Evolutionary conservation across 139 green algal species (phyloP).

Genomic region (Nannochloris sp.): DNA sequence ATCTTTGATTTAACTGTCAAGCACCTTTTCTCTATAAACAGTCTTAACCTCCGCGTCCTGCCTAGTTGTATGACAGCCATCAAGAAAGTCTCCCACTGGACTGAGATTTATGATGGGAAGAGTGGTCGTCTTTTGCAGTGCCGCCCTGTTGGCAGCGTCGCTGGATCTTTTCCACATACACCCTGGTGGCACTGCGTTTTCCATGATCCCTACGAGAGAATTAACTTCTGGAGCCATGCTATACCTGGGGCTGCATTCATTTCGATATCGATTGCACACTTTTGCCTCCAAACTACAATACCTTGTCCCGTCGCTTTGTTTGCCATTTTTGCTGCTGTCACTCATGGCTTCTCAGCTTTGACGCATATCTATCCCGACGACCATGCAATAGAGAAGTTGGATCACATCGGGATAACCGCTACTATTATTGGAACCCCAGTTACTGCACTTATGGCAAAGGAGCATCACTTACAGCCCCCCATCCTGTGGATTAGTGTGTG

Average conservation of each 20-base stretch:
- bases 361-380: slow-evolving; percentile 73
- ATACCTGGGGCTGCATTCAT: slow-evolving; percentile 53
- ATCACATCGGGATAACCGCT: slow-evolving; percentile 76
- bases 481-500: slow-evolving; percentile 15
- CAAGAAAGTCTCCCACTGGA: too few species aligned
- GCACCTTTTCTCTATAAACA: too few species aligned
- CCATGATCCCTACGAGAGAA: slow-evolving; percentile 72
- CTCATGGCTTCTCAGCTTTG: slow-evolving; percentile 62
- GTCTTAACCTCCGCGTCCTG: too few species aligned
- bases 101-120: too few species aligned
- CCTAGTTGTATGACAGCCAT: too few species aligned
- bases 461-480: slow-evolving; percentile 23
- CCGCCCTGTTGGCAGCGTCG: too few species aligned
- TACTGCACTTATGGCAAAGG: slow-evolving; percentile 52
- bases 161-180: slow-evolving; percentile 43
- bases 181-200: slow-evolving; percentile 52
- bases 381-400: slow-evolving; percentile 67
- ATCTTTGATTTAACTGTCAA: too few species aligned
- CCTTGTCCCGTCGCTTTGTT: slow-evolving; percentile 47
- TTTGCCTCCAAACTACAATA: neutral
- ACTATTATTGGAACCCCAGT: slow-evolving; percentile 68
- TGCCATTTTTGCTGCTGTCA: slow-evolving; percentile 52
- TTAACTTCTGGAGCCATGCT: slow-evolving; percentile 80
- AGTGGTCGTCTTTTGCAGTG: too few species aligned
- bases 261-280: slow-evolving; percentile 16